phyloP scores from a whole-genome alignment of 1,139 yeast genomes.

The Suzukiozyma palmioleophila region DNA sequence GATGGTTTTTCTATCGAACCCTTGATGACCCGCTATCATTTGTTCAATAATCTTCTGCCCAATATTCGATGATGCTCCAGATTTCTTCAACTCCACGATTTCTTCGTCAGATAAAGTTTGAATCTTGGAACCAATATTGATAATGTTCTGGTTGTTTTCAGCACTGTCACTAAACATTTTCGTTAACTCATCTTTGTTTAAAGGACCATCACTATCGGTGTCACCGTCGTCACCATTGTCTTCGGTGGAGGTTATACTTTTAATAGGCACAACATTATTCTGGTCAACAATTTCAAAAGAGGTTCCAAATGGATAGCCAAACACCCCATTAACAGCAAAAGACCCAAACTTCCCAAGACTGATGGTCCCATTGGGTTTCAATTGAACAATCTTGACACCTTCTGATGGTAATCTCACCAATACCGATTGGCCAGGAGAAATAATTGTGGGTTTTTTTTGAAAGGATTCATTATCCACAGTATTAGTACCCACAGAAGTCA shows the following conservation, averaged over 20 bases:
- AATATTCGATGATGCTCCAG: constrained; percentile 55
- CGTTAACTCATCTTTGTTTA: constrained; percentile 38
- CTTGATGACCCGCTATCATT: constrained; percentile 78
- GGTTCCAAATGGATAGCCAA: constrained; percentile 84
- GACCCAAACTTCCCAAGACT: constrained; percentile 89
- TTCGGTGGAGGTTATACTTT: constrained; percentile 25
- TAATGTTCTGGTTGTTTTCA: constrained; percentile 67
- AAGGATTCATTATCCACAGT: not conserved
- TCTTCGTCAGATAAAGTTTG: constrained; percentile 74
- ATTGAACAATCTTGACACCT: constrained; percentile 64
- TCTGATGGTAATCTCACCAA: constrained; percentile 78
- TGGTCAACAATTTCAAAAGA: constrained; percentile 78
- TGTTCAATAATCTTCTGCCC: constrained; percentile 83
- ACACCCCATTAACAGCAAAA: constrained; percentile 65
- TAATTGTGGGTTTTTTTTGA: constrained; percentile 13
- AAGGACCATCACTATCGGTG: constrained; percentile 18
- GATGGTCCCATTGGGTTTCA: constrained; percentile 55
- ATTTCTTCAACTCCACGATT: constrained; percentile 72
- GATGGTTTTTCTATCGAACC: constrained; percentile 83
- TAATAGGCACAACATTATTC: constrained; percentile 47
- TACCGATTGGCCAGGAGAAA: constrained; percentile 51
- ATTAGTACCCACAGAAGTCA: not conserved
- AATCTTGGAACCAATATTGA: constrained; percentile 69
- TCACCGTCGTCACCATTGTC: constrained; percentile 28
- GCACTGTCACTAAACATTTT: constrained; percentile 40